Conservation (phyloP, 169 alveolate species). For the Cryptosporidium viatorum region DNA sequence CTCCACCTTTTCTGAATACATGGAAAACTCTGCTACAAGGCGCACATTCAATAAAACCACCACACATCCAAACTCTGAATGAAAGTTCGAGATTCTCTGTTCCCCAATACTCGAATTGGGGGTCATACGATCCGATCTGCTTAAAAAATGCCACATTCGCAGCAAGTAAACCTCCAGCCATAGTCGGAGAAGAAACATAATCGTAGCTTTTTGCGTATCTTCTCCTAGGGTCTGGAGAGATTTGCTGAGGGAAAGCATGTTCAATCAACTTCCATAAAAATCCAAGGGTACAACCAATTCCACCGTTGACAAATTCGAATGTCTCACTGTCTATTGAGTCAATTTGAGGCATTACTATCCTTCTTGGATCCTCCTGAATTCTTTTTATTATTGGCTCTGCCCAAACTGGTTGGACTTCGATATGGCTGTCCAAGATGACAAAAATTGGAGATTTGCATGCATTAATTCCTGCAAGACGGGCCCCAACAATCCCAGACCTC, state of each 20-base stretch:
- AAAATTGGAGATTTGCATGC: constrained; percentile 76
- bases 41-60: constrained; percentile 82
- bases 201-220: constrained; percentile 71
- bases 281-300: constrained; percentile 82
- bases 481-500: constrained; percentile 82
- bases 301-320: constrained; percentile 78
- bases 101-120: constrained; percentile 81
- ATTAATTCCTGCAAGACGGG: constrained; percentile 80
- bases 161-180: constrained; percentile 84
- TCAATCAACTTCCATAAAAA: constrained; percentile 82
- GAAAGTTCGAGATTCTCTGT: constrained; percentile 82
- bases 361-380: constrained; percentile 75
- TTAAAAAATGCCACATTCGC: constrained; percentile 77
- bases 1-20: constrained; percentile 81
- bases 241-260: constrained; percentile 77
- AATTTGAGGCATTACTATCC: constrained; percentile 82
- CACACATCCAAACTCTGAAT: constrained; percentile 83
- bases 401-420: constrained; percentile 81
- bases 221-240: constrained; percentile 57
- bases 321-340: constrained; percentile 81
- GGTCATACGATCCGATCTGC: constrained; percentile 79
- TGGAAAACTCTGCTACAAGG: constrained; percentile 82
- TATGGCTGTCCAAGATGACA: constrained; percentile 82
- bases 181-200: constrained; percentile 80
- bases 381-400: constrained; percentile 81